Percentiles rank a stretch among this genome's conserved stretches.
Evolutionary conservation across 345 rosid genomes (phyloP).

Genomic region (Brassica juncea): DNA sequence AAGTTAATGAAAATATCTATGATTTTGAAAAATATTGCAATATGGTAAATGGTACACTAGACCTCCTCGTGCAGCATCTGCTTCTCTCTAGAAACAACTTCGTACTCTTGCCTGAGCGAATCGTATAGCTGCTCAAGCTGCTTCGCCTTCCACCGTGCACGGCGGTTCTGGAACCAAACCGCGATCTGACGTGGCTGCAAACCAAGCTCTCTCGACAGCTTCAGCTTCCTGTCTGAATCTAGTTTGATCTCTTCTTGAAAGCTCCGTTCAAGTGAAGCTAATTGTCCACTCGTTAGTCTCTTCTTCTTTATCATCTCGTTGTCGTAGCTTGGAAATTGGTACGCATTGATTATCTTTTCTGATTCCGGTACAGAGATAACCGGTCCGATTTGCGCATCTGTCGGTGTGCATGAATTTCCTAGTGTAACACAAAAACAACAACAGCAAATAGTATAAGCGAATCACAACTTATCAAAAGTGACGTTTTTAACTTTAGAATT

Average conservation of each 20-base stretch:
- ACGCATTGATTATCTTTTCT: constrained; percentile 26
- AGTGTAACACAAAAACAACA: neutral
- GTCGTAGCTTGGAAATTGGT: constrained; percentile 33
- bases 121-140: constrained; percentile 82
- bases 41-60: neutral
- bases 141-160: constrained; percentile 87
- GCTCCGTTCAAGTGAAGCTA: constrained; percentile 73
- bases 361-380: constrained; percentile 44
- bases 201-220: constrained; percentile 81
- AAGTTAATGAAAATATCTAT: neutral
- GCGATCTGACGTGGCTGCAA: constrained; percentile 91
- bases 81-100: constrained; percentile 67
- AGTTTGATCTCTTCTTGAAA: constrained; percentile 87
- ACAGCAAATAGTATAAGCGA: neutral
- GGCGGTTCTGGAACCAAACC: constrained; percentile 91
- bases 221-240: constrained; percentile 82
- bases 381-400: constrained; percentile 43
- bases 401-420: constrained; percentile 43
- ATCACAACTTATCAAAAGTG: constrained; percentile 30
- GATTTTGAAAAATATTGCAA: neutral
- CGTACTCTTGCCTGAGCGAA: constrained; percentile 67
- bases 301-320: constrained; percentile 65
- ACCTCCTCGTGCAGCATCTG: constrained; percentile 87
- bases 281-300: constrained; percentile 69
- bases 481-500: constrained; percentile 24